Evolutionary conservation across 441 rosid species (phyloP), one percentile per base, ranked within the genome.

Genomic region (Populus hybrid): DNA sequence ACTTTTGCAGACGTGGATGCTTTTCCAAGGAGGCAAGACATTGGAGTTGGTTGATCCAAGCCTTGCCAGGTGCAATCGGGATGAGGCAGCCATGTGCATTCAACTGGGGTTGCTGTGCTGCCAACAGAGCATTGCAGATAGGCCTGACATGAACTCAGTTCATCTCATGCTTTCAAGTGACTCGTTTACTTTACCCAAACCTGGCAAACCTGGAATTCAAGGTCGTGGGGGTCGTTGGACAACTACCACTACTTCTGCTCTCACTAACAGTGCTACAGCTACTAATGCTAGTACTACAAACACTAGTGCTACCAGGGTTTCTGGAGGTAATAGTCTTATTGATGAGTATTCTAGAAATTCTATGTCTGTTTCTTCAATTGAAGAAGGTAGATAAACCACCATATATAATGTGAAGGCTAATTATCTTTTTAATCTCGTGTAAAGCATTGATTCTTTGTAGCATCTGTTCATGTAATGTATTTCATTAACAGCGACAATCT

Each of bases 301-400:
- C 78, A 83, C 84, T 6, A 88, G 83, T 74, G 76, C 71, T 59
- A 78, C 79, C 69, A 87, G 24, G 84, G 83, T 71, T 72, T 88
- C 88, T 12, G 86, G 84, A 6, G 86, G 85, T 30, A 80, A 81
- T 81, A 92, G 88, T 79, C 42, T 86, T 70, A 83, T 76, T 0
- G 97, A 92, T 78, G 97, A 94, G 36, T 83, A 86, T 74, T 91
- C 97, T n/a, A 90, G 97, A 79, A 92, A 85, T 74, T 94, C 94
- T 7, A 91, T 92, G n/a, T 87, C 97, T 40, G 83, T 83, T 82
- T 94, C 96, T 82, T 94, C 98, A 18, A 70, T 92, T 53, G 92
- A 87, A 9, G 96, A 94, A 86, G 98, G 97, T 42, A 87, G 97
- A 83, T 94, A 81, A 87, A 66, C 34, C 61, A 28, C 16, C 24